These are phyloP conservation scores for Cardamine chenopodiifolia DNA, from an alignment of 345 rosid species.

Conservation along the genomic window DNA sequence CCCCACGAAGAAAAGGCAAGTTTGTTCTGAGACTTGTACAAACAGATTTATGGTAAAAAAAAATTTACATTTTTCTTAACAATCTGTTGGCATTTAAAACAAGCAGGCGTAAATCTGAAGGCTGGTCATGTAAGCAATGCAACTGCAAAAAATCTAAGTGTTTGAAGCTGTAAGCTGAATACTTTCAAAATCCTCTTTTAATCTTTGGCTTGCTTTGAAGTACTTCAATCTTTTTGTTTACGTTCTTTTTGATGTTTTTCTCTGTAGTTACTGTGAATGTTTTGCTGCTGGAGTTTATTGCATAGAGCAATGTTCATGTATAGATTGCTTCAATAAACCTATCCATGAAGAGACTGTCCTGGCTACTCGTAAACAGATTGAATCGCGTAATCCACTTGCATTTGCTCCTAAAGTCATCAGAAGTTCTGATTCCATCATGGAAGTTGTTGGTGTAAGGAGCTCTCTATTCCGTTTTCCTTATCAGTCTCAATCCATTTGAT, in stretches of 20 bases:
- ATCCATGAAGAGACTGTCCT: constrained; percentile 79
- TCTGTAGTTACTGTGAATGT: constrained; percentile 67
- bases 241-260: constrained; percentile 12
- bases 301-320: constrained; percentile 83
- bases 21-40: constrained; percentile 11
- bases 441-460: constrained; percentile 50
- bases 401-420: constrained; percentile 94
- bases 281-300: constrained; percentile 98
- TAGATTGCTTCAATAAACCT: constrained; percentile 86
- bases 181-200: neutral
- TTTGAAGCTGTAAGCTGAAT: constrained; percentile 81
- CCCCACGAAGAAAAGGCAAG: constrained; percentile 78
- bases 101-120: constrained; percentile 67
- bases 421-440: constrained; percentile 52
- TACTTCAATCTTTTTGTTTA: constrained; percentile 32
- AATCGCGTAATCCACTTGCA: constrained; percentile 90
- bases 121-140: constrained; percentile 92
- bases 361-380: constrained; percentile 90
- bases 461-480: neutral
- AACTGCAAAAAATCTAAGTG: constrained; percentile 93
- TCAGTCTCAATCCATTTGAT: neutral
- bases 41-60: neutral
- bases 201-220: constrained; percentile 30
- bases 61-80: too few species aligned
- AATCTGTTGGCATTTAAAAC: neutral